Percentiles rank a stretch among this genome's conserved stretches.
Evolutionary conservation across 768 basidiomycete species (phyloP).

Genomic region (Butyriboletus loyo): DNA sequence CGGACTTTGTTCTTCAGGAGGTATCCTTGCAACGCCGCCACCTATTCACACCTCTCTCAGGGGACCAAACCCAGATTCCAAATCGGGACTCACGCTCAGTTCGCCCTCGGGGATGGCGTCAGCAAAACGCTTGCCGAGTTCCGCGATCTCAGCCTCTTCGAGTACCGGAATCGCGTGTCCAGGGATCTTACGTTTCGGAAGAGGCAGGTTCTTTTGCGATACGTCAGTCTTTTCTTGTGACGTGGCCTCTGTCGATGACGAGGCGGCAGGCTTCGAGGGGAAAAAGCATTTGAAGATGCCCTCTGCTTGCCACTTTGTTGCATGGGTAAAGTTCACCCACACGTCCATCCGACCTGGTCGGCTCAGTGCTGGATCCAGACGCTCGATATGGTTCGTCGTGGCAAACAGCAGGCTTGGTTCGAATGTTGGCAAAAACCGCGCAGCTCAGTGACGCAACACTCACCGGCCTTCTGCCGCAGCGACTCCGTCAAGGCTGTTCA

Average conservation of each 20-base stretch:
- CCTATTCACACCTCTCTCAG: constrained; percentile 39
- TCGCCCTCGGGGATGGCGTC: constrained; percentile 84
- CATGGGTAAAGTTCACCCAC: constrained; percentile 88
- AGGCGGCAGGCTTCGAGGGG: constrained; percentile 49
- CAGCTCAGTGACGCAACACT: constrained; percentile 28
- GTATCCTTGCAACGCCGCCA: constrained; percentile 82
- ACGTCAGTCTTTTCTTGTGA: constrained; percentile 37
- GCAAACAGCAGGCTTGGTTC: constrained; percentile 73
- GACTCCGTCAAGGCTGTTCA: constrained; percentile 85
- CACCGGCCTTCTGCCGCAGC: constrained; percentile 85
- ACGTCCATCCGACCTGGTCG: constrained; percentile 91
- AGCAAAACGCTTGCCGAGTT: constrained; percentile 78
- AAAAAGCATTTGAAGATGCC: constrained; percentile 95
- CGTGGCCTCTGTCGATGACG: constrained; percentile 9
- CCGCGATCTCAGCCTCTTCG: constrained; percentile 71
- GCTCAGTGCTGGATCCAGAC: constrained; percentile 84
- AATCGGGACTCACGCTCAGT: constrained; percentile 60
- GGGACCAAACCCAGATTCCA: background rate
- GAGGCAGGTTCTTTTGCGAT: constrained; percentile 64
- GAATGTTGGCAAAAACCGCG: constrained; percentile 17
- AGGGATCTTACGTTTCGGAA: constrained; percentile 59
- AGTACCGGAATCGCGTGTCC: constrained; percentile 64
- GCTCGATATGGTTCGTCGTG: constrained; percentile 92
- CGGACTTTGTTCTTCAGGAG: constrained; percentile 87
- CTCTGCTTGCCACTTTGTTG: constrained; percentile 90